These are phyloP conservation scores for Elsinoe batatas DNA, from an alignment of 2,329 filamentous ascomycete species.

Conservation along the genomic window DNA sequence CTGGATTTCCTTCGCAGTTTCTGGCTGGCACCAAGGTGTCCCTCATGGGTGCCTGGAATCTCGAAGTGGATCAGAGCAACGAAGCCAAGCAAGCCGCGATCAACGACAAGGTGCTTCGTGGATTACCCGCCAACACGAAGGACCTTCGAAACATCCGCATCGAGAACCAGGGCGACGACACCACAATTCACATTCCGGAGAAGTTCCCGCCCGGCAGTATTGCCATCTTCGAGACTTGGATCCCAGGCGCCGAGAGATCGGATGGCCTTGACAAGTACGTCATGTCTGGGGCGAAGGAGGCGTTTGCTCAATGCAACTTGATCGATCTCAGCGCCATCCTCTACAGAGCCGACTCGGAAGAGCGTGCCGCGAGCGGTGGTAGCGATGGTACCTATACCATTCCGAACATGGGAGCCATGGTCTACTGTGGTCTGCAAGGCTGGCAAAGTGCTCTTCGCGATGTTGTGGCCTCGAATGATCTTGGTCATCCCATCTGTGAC, in stretches of 20 bases:
- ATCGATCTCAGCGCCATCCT: slow-evolving; percentile 84
- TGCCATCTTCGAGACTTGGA: slow-evolving; percentile 91
- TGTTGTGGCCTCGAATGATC: slow-evolving; percentile 78
- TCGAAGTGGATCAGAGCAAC: slow-evolving; percentile 74
- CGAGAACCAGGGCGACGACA: slow-evolving; percentile 62
- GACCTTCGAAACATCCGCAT: slow-evolving; percentile 65
- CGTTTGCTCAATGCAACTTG: slow-evolving; percentile 64
- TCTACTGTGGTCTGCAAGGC: slow-evolving; percentile 94
- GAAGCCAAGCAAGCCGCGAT: slow-evolving; percentile 56
- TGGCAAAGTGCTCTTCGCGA: slow-evolving; percentile 91
- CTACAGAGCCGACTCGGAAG: slow-evolving; percentile 87
- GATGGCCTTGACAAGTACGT: slow-evolving; percentile 78
- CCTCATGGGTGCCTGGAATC: slow-evolving; percentile 79
- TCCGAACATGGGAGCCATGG: slow-evolving; percentile 70
- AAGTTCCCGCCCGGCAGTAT: slow-evolving; percentile 90
- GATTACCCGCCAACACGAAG: slow-evolving; percentile 73
- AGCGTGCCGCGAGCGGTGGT: slow-evolving; percentile 66
- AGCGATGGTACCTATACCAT: slow-evolving; percentile 83
- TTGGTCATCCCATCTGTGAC: slow-evolving; percentile 87
- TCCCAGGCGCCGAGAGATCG: slow-evolving; percentile 75
- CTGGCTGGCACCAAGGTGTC: slow-evolving; percentile 77
- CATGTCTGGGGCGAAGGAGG: slow-evolving; percentile 67
- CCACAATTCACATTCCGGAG: slow-evolving; percentile 68
- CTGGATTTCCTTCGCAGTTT: slow-evolving; percentile 66
- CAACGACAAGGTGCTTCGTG: slow-evolving; percentile 62